A percentile compares a stretch with the other conserved stretches of the same genome.
These are phyloP conservation scores for Hypoxylon sp. DNA, from an alignment of 2,329 filamentous ascomycete genomes.

Conservation along the genomic window DNA sequence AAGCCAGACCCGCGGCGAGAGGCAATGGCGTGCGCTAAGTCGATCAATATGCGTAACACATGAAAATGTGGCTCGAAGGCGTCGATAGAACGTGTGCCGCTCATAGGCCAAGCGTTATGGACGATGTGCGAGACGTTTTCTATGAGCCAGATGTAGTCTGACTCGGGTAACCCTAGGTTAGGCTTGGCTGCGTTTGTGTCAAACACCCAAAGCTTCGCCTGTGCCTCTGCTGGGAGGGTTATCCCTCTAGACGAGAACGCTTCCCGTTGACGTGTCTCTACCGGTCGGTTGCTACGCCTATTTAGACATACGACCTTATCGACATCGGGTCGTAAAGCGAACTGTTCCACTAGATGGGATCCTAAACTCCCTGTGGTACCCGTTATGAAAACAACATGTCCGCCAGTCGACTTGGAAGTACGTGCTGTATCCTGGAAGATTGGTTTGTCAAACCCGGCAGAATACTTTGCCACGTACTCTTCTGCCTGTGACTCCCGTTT, in stretches of 20 bases:
- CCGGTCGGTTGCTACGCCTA: slow-evolving; percentile 50
- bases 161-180: slow-evolving; percentile 59
- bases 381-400: slow-evolving; percentile 50
- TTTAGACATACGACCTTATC: slow-evolving; percentile 63
- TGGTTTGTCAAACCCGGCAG: background rate
- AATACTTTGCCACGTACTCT: slow-evolving; percentile 9
- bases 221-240: slow-evolving; percentile 10
- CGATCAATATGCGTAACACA: slow-evolving; percentile 62
- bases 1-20: slow-evolving; percentile 12
- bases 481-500: background rate
- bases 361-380: slow-evolving; percentile 60
- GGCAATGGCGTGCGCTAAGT: slow-evolving; percentile 57
- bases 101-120: slow-evolving; percentile 69
- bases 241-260: slow-evolving; percentile 37
- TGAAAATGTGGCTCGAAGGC: slow-evolving; percentile 61
- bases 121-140: slow-evolving; percentile 62
- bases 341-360: slow-evolving; percentile 53
- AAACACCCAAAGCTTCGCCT: slow-evolving; percentile 58
- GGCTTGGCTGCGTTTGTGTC: slow-evolving; percentile 58
- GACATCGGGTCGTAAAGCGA: slow-evolving; percentile 52
- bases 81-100: slow-evolving; percentile 55
- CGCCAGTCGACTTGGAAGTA: background rate
- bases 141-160: slow-evolving; percentile 57
- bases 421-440: background rate
- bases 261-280: slow-evolving; percentile 39